phyloP scores from a whole-genome alignment of 331 rosid species.

The Malus hybrid region DNA sequence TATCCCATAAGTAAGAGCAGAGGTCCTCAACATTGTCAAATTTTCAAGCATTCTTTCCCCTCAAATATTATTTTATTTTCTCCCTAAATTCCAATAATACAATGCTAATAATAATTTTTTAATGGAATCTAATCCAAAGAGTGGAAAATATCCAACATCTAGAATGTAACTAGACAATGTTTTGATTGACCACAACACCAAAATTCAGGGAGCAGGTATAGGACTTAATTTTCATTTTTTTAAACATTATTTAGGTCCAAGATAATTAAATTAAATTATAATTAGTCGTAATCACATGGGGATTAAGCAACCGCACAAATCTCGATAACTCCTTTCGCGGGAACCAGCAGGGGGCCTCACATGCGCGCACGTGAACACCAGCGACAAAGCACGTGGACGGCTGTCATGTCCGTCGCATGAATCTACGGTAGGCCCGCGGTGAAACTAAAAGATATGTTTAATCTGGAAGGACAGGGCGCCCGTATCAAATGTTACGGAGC shows the following conservation, averaged over 20 bases:
- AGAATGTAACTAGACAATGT: no score
- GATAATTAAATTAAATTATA: background rate
- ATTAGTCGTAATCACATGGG: conserved; percentile 43
- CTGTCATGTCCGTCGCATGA: conserved; percentile 34
- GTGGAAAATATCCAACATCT: background rate
- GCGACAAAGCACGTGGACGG: conserved; percentile 43
- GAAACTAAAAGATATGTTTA: background rate
- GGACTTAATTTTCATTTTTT: background rate
- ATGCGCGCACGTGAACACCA: conserved; percentile 45
- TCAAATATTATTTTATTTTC: background rate
- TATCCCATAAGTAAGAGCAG: background rate
- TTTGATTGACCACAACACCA: no score
- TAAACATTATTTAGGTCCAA: background rate
- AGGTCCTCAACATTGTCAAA: background rate
- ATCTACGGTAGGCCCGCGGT: conserved; percentile 6
- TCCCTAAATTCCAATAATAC: background rate
- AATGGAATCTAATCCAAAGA: background rate
- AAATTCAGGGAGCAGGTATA: background rate
- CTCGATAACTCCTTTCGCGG: conserved; percentile 23
- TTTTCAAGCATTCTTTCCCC: background rate
- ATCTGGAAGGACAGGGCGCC: conserved; percentile 5
- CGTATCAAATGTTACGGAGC: background rate
- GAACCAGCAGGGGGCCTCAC: conserved; percentile 22
- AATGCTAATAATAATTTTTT: background rate
- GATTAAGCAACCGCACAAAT: conserved; percentile 26